These are phyloP conservation scores for Colletotrichum plurivorum DNA, from an alignment of 2,329 filamentous ascomycete genomes.

Conservation along the genomic window DNA sequence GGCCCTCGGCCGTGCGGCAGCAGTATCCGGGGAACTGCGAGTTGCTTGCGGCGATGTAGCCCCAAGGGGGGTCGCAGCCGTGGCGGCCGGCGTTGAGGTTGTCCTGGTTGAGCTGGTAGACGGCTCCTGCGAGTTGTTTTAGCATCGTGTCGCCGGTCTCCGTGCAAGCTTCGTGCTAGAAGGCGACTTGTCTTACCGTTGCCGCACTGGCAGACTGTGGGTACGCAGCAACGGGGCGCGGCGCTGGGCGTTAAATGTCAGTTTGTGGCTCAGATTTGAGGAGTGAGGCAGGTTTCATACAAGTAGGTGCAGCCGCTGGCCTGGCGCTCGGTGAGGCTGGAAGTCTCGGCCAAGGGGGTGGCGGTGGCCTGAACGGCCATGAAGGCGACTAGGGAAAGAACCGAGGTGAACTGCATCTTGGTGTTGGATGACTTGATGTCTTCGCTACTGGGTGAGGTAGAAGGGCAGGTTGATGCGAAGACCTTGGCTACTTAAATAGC, in stretches of 20 bases:
- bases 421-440: neutral
- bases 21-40: neutral
- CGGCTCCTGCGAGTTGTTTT: neutral
- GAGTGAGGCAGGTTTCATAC: too few relatives aligned
- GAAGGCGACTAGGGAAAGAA: neutral
- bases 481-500: neutral
- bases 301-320: neutral
- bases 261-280: neutral
- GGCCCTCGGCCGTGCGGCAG: neutral
- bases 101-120: neutral
- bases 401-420: neutral
- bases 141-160: neutral
- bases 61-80: neutral
- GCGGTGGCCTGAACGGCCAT: neutral
- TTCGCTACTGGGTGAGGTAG: neutral
- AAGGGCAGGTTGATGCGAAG: neutral
- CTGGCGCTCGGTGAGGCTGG: neutral
- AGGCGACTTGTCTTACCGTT: neutral
- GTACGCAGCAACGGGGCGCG: neutral
- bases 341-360: neutral
- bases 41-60: neutral
- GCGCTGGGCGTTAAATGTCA: neutral
- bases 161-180: neutral
- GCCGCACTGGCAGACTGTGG: neutral
- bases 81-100: neutral